Conservation (phyloP, 306 rosid species). For the Inga oerstediana region DNA sequence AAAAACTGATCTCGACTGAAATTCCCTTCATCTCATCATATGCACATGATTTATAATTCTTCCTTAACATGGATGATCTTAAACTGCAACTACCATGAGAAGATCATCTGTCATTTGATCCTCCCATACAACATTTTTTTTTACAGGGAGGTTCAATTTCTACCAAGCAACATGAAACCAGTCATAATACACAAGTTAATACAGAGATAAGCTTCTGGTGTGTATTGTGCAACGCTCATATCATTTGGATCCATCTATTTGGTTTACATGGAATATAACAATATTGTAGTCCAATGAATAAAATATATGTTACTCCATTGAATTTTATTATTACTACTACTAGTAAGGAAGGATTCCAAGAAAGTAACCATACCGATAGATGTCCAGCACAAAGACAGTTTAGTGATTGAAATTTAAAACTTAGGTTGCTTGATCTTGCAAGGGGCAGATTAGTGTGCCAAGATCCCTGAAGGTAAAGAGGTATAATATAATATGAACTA, state of each 20-base stretch:
- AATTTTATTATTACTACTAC: not conserved
- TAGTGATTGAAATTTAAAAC: not conserved
- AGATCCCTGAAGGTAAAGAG: not conserved
- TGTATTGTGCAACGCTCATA: not conserved
- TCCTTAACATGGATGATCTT: slow-evolving; percentile 16
- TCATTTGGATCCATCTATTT: not conserved
- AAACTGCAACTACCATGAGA: not conserved
- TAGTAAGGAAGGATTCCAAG: not conserved
- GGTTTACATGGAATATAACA: not conserved
- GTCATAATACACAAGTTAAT: not conserved
- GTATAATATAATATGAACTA: not conserved
- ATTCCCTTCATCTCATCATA: not conserved
- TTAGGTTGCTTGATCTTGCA: slow-evolving; percentile 14
- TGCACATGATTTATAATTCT: slow-evolving; percentile 13
- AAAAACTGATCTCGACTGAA: not conserved
- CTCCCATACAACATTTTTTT: not conserved
- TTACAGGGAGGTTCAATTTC: not conserved
- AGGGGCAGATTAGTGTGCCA: not conserved
- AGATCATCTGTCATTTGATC: not conserved
- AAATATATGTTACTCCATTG: not conserved
- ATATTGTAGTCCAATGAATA: not conserved
- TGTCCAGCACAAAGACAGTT: not conserved
- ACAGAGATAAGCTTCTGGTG: not conserved
- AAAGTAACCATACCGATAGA: not conserved
- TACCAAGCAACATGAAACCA: not conserved